Percentiles rank a stretch among this genome's conserved stretches.
phyloP scores from a whole-genome alignment of 139 green algal species.

The Gonium pectorale region DNA sequence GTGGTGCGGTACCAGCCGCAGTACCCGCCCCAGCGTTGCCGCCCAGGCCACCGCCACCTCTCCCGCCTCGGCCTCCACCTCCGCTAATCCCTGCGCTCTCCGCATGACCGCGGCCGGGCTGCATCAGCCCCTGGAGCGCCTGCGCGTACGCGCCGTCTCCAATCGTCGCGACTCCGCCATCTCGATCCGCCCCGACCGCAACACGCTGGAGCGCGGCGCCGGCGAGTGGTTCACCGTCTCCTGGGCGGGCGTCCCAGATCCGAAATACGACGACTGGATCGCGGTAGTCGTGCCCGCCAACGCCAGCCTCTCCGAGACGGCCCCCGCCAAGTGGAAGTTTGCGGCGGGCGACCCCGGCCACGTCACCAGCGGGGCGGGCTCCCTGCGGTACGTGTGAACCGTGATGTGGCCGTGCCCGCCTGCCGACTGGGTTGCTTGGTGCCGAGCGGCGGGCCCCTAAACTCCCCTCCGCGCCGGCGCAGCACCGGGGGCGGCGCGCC shows the following conservation, averaged over 20 bases:
- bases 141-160: background rate
- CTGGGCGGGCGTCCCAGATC: conserved; percentile 35
- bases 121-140: conserved; percentile 18
- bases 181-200: background rate
- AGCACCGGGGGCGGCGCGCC: no score
- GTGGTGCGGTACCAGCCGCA: no score
- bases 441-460: no score
- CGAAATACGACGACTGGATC: conserved; percentile 56
- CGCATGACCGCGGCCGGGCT: background rate
- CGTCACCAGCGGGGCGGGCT: conserved; percentile 45
- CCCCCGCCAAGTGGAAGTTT: conserved; percentile 63
- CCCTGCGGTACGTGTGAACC: conserved; percentile 45
- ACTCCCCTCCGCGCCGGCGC: no score
- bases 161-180: background rate
- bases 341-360: conserved; percentile 42
- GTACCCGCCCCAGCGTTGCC: no score
- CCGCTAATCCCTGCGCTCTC: no score
- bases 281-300: conserved; percentile 43
- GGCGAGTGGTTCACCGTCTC: conserved; percentile 51
- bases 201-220: background rate
- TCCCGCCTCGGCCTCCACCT: no score
- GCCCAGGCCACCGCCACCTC: no score
- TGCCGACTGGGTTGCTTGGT: no score
- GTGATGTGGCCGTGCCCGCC: no score
- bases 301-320: conserved; percentile 48